Conservation (phyloP, 768 basidiomycete species). For the Clathrus columnatus region DNA sequence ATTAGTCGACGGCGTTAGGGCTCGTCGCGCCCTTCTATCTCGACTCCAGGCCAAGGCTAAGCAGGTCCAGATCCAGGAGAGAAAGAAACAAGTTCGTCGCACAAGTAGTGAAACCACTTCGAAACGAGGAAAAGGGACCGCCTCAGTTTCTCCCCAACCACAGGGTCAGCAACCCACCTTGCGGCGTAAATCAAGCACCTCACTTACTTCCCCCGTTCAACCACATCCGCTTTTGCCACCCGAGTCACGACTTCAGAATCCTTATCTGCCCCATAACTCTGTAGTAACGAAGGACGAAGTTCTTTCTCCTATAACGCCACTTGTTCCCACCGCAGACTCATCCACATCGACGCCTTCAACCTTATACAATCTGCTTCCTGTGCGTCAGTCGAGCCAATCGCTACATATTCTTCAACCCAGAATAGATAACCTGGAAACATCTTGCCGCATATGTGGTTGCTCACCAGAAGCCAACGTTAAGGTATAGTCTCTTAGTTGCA, state of each 20-base stretch:
- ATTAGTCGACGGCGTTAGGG: constrained; percentile 39
- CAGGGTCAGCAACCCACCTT: no score
- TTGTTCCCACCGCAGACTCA: not conserved
- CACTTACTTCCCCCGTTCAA: not conserved
- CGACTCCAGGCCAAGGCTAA: not conserved
- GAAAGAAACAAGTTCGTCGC: no score
- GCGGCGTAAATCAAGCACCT: not conserved
- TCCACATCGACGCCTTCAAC: not conserved
- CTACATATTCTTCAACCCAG: not conserved
- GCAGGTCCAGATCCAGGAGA: not conserved
- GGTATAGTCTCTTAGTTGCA: not conserved
- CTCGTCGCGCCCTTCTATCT: constrained; percentile 13
- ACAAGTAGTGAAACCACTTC: no score
- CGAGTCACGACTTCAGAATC: not conserved
- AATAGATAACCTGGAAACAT: not conserved
- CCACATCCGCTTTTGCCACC: not conserved
- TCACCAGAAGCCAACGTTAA: not conserved
- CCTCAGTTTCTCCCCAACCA: no score
- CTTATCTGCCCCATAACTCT: no score
- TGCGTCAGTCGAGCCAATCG: not conserved
- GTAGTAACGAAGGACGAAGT: not conserved
- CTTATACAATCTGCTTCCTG: not conserved
- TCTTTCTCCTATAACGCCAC: not conserved
- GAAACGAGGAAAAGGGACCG: not conserved
- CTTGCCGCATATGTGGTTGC: no score